phyloP scores from a whole-genome alignment of 257 asterid species.

The Thymus mandschuricus region DNA sequence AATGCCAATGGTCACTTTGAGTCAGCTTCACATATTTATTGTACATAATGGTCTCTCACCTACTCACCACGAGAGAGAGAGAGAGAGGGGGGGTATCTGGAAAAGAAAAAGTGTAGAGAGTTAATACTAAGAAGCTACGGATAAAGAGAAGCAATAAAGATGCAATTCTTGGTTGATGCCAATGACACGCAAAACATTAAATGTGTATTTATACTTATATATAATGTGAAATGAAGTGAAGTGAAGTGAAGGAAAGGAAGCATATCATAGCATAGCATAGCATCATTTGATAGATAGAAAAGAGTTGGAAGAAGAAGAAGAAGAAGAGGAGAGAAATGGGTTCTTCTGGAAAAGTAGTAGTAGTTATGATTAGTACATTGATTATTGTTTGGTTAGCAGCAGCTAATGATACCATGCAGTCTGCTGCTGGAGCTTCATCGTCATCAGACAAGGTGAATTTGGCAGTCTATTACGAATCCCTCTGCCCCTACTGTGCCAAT shows the following conservation, averaged over 20 bases:
- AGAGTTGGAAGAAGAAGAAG: neutral
- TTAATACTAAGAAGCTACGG: slow-evolving; percentile 28
- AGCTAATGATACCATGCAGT: slow-evolving; percentile 20
- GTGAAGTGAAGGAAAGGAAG: neutral
- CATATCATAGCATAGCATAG: neutral
- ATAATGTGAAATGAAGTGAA: neutral
- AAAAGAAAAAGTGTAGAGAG: slow-evolving; percentile 32
- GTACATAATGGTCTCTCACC: slow-evolving; percentile 15
- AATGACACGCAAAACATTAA: slow-evolving; percentile 31
- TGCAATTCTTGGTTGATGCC: slow-evolving; percentile 35
- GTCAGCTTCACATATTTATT: neutral
- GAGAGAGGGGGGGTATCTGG: slow-evolving; percentile 19
- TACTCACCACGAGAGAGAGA: slow-evolving; percentile 8
- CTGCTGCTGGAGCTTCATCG: neutral
- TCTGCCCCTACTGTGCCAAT: slow-evolving; percentile 88
- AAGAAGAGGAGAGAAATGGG: slow-evolving; percentile 40
- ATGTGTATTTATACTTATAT: too few species aligned
- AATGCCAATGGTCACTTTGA: too few species aligned
- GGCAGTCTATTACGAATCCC: slow-evolving; percentile 74
- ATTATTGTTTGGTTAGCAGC: slow-evolving; percentile 29
- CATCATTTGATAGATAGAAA: neutral
- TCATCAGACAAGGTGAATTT: slow-evolving; percentile 37
- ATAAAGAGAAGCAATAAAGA: slow-evolving; percentile 31
- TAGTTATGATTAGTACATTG: neutral
- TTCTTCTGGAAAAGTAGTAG: slow-evolving; percentile 31